Evolutionary conservation across 495 filamentous ascomycete species (phyloP), one percentile per base, ranked within the genome.

Genomic region (Penicillium lividum): DNA sequence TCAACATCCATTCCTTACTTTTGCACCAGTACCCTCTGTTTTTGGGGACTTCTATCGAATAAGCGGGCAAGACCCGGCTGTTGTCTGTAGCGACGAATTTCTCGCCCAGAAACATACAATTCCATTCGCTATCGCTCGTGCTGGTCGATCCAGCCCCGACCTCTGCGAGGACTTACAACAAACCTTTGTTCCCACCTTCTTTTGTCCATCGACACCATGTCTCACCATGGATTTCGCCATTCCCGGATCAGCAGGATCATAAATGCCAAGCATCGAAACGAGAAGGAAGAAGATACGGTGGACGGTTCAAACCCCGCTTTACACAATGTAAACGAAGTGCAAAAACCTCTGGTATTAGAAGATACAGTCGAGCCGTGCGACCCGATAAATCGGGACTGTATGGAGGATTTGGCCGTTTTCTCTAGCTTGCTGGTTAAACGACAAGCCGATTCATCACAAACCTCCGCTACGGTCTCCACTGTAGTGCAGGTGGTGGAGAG

Each of bases 201-300:
- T 50, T 45, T 22, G 18, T 36, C 8, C 27, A 27, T 7, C 38
- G 54, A 28, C 64, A 58, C 44, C 25, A 70, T 70, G 67, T 53
- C 55, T 58, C 67, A 53, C 33, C 61, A 70, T 56, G 58, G 60
- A 43, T 60, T 66, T 45, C 65, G 67, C 43, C 62, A 68, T 51
- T 57, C 63, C 9, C 65, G 60, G 28, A 58, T 66, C 33, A 51
- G 48, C 53, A 61, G 58, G 44, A 47, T 61, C 28, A 55, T 60
- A 15, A 58, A 49, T 50, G 56, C 60, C 10, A 68, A 49, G 51
- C 62, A 57, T 31, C 67, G 47, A 4, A 46, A 52, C n/a, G 57
- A 63, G n/a, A 51, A 33, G 8, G 52, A 61, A 5, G 49, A 42
- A 43, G 54, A 57, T 9, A 8, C 30, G 15, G 42, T 30, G 11